These are phyloP conservation scores for Penicillium fuscoglaucum DNA, from an alignment of 2,329 filamentous ascomycete genomes.

Conservation along the genomic window DNA sequence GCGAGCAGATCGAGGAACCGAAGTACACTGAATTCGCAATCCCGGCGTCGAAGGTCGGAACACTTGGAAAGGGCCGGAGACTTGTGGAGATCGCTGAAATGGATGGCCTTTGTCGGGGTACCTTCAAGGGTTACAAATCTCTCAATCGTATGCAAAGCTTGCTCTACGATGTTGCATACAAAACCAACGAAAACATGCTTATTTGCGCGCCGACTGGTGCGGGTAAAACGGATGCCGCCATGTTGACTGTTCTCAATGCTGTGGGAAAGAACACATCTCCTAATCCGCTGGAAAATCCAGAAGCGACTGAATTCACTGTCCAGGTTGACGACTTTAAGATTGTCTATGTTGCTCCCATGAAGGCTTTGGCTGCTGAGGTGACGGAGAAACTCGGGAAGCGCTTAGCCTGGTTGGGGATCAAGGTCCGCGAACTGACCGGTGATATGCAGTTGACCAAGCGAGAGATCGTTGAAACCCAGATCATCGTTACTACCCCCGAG, in stretches of 20 bases:
- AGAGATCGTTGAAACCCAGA: conserved; percentile 93
- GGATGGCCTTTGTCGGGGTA: conserved; percentile 85
- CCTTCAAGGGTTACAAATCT: conserved; percentile 89
- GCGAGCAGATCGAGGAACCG: conserved; percentile 66
- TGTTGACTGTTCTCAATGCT: conserved; percentile 91
- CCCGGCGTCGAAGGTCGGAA: conserved; percentile 77
- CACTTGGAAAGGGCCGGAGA: conserved; percentile 68
- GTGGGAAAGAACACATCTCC: conserved; percentile 82
- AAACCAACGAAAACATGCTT: conserved; percentile 96
- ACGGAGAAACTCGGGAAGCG: conserved; percentile 91
- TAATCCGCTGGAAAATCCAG: conserved; percentile 71
- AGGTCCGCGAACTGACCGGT: conserved; percentile 90
- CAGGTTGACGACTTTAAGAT: conserved; percentile 91
- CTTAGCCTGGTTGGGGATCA: conserved; percentile 88
- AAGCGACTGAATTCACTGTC: conserved; percentile 78
- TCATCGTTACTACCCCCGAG: conserved; percentile 97
- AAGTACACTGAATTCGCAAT: conserved; percentile 89
- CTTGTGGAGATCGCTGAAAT: conserved; percentile 77
- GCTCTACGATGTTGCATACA: conserved; percentile 92
- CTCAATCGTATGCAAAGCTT: conserved; percentile 98
- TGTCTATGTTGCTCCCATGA: conserved; percentile 98
- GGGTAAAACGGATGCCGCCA: conserved; percentile 97
- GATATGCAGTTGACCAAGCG: conserved; percentile 98
- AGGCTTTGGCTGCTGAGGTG: conserved; percentile 92
- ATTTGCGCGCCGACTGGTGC: conserved; percentile 97